Evolutionary conservation across 192 early-diverging fungal genomes (phyloP).

Genomic region (Irineochytrium annulatum): DNA sequence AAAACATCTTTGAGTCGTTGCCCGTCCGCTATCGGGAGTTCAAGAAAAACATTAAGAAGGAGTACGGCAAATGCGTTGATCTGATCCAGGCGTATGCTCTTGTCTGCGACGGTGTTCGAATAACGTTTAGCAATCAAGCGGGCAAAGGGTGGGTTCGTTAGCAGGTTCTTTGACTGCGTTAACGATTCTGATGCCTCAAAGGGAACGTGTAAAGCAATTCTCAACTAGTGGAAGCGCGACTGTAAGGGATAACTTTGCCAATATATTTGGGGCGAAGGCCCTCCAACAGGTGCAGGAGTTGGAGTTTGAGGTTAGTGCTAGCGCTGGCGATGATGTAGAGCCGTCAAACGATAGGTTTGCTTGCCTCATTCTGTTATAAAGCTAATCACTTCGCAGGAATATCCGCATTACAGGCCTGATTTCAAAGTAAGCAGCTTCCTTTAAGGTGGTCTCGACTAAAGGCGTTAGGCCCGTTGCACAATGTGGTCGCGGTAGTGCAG

Average conservation of each 20-base stretch:
- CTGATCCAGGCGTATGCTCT: conserved; percentile 83
- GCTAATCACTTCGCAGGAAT: background rate
- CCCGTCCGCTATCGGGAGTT: conserved; percentile 87
- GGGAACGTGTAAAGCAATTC: conserved; percentile 4
- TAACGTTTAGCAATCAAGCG: conserved; percentile 60
- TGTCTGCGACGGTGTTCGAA: conserved; percentile 61
- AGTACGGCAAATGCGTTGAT: conserved; percentile 72
- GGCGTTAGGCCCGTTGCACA: conserved; percentile 61
- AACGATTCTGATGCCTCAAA: background rate
- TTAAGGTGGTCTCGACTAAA: conserved; percentile 36
- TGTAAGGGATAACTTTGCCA: conserved; percentile 65
- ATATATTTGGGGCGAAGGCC: conserved; percentile 71
- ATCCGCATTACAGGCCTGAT: conserved; percentile 29
- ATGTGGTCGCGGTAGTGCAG: conserved; percentile 66
- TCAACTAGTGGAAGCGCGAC: conserved; percentile 57
- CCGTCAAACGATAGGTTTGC: background rate
- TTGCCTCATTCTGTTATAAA: background rate
- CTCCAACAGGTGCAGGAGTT: conserved; percentile 32
- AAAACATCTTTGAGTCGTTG: conserved; percentile 72
- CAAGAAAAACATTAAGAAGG: conserved; percentile 73
- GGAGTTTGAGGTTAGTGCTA: conserved; percentile 42
- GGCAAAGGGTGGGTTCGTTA: conserved; percentile 46
- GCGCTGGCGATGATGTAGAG: conserved; percentile 12
- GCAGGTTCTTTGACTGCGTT: background rate
- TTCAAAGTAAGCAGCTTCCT: conserved; percentile 23